Conservation (phyloP, 2,329 filamentous ascomycete genomes). For the Cladosporium sp. region DNA sequence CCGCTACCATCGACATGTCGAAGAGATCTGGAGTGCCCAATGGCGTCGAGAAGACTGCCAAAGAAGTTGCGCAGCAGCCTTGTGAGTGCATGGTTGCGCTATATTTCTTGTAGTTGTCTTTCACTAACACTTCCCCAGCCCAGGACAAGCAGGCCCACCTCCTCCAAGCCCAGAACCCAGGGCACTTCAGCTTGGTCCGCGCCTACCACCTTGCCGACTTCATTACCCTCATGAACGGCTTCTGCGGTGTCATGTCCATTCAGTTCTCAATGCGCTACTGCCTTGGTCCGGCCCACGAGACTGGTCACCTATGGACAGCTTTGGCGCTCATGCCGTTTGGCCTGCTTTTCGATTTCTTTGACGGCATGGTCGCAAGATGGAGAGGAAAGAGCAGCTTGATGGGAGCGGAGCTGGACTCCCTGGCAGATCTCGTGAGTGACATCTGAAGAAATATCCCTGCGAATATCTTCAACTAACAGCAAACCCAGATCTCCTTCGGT, state of each 20-base stretch:
- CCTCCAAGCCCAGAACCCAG: slow-evolving; percentile 63
- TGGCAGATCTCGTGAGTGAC: slow-evolving; percentile 76
- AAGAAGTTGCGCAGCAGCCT: slow-evolving; percentile 40
- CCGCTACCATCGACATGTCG: slow-evolving; percentile 54
- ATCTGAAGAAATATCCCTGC: background rate
- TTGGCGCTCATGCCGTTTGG: slow-evolving; percentile 87
- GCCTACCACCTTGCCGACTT: slow-evolving; percentile 76
- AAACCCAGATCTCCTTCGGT: slow-evolving; percentile 85
- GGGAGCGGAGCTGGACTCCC: slow-evolving; percentile 94
- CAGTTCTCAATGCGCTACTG: slow-evolving; percentile 95
- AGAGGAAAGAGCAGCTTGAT: slow-evolving; percentile 95
- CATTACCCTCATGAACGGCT: slow-evolving; percentile 80
- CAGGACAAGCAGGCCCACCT: slow-evolving; percentile 76
- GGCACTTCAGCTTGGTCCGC: slow-evolving; percentile 66
- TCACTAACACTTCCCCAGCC: slow-evolving; percentile 43
- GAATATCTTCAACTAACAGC: slow-evolving; percentile 4
- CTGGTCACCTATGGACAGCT: slow-evolving; percentile 75
- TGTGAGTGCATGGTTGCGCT: slow-evolving; percentile 38
- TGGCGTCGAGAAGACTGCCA: slow-evolving; percentile 49
- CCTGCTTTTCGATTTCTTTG: slow-evolving; percentile 96
- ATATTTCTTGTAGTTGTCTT: background rate
- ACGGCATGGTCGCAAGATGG: slow-evolving; percentile 95
- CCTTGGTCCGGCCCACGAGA: slow-evolving; percentile 61
- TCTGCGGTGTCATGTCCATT: slow-evolving; percentile 91
- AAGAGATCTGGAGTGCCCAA: slow-evolving; percentile 59